Evolutionary conservation across 1,284 basidiomycete genomes (phyloP).

Genomic region (Leccinum huronense): DNA sequence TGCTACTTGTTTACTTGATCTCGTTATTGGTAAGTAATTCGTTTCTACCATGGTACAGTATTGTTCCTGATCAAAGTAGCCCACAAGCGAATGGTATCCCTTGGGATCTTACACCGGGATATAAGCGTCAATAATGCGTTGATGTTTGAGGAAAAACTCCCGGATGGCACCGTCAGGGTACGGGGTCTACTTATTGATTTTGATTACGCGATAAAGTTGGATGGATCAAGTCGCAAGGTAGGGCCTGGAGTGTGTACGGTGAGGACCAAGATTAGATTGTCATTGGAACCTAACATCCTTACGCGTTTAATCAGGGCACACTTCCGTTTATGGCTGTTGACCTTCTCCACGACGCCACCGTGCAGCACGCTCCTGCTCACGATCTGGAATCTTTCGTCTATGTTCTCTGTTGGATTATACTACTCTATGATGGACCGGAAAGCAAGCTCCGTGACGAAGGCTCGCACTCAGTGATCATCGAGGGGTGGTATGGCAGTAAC

Average conservation of each 20-base stretch:
- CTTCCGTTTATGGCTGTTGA: neutral
- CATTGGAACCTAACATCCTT: neutral
- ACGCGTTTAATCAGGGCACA: neutral
- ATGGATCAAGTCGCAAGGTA: neutral
- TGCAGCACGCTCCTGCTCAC: neutral
- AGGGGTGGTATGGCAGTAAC: neutral
- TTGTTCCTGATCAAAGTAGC: neutral
- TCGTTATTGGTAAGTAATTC: neutral
- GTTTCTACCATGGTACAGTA: neutral
- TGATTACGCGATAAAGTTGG: neutral
- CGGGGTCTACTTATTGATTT: constrained; percentile 1
- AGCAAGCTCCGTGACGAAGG: neutral
- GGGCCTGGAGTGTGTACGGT: constrained; percentile 1
- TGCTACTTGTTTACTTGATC: neutral
- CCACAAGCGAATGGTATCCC: neutral
- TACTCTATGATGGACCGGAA: neutral
- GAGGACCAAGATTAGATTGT: neutral
- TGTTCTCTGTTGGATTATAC: neutral
- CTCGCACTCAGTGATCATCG: neutral
- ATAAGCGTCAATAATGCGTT: neutral
- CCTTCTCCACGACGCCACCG: neutral
- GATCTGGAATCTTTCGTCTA: constrained; percentile 1
- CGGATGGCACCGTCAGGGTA: neutral
- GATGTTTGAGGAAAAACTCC: neutral
- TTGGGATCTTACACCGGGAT: neutral